Base-by-base conservation (phyloP, 352 stramenopile genomes). In the Pythium coloratum region DNA sequence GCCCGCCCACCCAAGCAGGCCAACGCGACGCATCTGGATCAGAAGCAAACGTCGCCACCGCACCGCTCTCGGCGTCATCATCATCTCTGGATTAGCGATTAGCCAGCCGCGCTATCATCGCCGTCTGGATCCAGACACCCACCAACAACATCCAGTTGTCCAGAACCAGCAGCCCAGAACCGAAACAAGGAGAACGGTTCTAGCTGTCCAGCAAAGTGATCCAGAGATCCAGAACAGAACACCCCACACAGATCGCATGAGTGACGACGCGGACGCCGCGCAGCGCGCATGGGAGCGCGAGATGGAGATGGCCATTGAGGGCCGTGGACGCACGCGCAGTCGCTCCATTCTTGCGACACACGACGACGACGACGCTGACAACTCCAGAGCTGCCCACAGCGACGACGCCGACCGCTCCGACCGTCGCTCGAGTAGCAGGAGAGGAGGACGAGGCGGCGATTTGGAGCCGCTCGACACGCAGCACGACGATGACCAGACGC, bases 221-320 rank as follows among this genome's bases (percentile, higher is more conserved):
- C 38, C 60, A 36, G 50, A 24, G 26, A 40, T 40, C 32, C 16
- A 40, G 50, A 42, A 30, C 49, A 20, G 28, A 30, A 55, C 20
- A 61, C 36, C 33, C 58, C 9, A 47, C 26, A 55, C 50, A 33
- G 16, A 55, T 60, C 32, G 30, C 26, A 56, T 61, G 49, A 77
- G 64, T 26, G 77, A 86, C 26, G 82, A 88, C 38, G 72, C 80
- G 12, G 79, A 82, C 13, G 75, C 70, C 18, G 79, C 76, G 8
- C 80, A 90, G 56, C 73, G 67, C 53, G 76, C 70, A 32, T 95
- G 87, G 87, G 87, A 95, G 67, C 70, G 67, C 14, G 87, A 95
- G 72, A 95, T 95, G 87, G 87, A 95, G 70, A 76, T 76, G 33
- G 80, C 82, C 14, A 84, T 95, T 26, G 73, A 92, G 44, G 74